Percentiles rank a stretch among this genome's conserved stretches.
Evolutionary conservation across 805 yeast genomes (phyloP).

Genomic region (Saccharomycopsis sp.): DNA sequence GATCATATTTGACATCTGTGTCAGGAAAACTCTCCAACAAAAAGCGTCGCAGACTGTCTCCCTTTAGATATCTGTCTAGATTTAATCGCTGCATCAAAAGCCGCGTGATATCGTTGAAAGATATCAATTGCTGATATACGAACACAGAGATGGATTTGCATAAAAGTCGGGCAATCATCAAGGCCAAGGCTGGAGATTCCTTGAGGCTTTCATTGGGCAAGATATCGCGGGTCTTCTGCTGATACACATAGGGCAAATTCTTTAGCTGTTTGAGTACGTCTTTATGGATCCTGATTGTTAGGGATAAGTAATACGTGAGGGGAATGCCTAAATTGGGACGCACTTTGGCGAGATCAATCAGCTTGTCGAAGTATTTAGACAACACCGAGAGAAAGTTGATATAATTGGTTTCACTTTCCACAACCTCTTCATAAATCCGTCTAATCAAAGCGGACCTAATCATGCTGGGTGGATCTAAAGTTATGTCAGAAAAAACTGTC

Average conservation of each 20-base stretch:
- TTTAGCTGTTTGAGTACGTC: background rate
- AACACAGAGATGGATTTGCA: background rate
- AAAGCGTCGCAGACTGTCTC: background rate
- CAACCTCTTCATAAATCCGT: background rate
- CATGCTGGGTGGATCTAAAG: background rate
- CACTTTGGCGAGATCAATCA: background rate
- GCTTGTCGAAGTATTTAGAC: background rate
- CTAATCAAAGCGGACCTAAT: background rate
- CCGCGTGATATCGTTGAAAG: background rate
- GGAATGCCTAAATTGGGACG: background rate
- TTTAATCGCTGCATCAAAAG: background rate
- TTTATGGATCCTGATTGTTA: background rate
- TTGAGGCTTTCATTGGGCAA: background rate
- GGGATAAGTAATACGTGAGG: background rate
- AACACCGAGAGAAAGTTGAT: background rate
- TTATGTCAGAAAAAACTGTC: background rate
- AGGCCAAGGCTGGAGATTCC: background rate
- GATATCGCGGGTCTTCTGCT: background rate
- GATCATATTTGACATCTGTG: background rate
- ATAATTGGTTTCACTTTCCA: background rate
- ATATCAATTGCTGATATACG: background rate
- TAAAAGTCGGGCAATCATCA: background rate
- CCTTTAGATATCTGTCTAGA: background rate
- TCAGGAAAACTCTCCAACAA: background rate
- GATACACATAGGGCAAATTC: background rate